A percentile compares a stretch with the other conserved stretches of the same genome.
These are phyloP conservation scores for Orbilia ellipsospora DNA, from an alignment of 2,329 filamentous ascomycete species.

Conservation along the genomic window DNA sequence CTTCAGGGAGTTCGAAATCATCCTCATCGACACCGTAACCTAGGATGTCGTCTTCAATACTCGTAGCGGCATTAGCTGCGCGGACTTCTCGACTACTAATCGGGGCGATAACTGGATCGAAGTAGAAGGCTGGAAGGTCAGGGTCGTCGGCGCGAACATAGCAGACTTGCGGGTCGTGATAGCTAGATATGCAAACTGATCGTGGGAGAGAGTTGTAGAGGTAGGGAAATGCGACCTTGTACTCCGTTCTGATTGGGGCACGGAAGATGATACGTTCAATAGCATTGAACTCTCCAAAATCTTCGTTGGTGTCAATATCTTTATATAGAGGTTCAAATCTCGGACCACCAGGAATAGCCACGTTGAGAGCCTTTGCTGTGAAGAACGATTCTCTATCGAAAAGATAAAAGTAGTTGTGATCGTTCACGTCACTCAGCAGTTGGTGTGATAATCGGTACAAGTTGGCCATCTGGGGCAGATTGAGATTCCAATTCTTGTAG, in stretches of 20 bases:
- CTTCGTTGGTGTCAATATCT: conserved; percentile 97
- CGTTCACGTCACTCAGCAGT: conserved; percentile 87
- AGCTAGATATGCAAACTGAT: conserved; percentile 92
- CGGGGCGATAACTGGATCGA: conserved; percentile 96
- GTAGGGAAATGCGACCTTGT: conserved; percentile 91
- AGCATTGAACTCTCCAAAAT: conserved; percentile 99
- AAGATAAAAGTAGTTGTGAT: conserved; percentile 97
- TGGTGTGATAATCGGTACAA: conserved; percentile 92
- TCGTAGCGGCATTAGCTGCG: conserved; percentile 90
- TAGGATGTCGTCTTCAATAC: conserved; percentile 94
- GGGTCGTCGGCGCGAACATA: conserved; percentile 89
- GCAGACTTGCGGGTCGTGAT: conserved; percentile 91
- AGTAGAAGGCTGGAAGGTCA: conserved; percentile 93
- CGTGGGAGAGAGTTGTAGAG: conserved; percentile 96
- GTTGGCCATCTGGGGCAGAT: conserved; percentile 93
- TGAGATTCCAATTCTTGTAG: conserved; percentile 95
- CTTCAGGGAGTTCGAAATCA: conserved; percentile 82
- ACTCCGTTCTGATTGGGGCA: conserved; percentile 92
- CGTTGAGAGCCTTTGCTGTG: conserved; percentile 95
- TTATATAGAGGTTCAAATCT: conserved; percentile 98
- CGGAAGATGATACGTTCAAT: conserved; percentile 99
- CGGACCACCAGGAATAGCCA: conserved; percentile 95
- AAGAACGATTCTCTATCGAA: conserved; percentile 95
- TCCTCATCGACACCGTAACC: conserved; percentile 84
- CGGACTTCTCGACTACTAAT: conserved; percentile 95